These are phyloP conservation scores for Evansstolkia leycettana DNA, from an alignment of 495 filamentous ascomycete species.

Conservation along the genomic window DNA sequence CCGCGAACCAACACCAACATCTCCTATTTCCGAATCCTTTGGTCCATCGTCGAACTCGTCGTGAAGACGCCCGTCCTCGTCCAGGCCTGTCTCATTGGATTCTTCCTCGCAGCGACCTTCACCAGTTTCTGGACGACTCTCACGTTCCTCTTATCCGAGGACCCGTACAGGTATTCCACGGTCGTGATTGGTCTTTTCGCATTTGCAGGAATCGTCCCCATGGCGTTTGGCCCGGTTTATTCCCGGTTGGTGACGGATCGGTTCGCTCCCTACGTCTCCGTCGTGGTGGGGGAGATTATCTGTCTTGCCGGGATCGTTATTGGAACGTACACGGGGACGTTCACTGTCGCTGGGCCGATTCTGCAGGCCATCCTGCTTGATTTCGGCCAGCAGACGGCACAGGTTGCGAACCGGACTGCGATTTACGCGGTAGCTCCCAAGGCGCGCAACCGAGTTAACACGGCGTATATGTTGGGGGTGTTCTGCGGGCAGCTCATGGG, in stretches of 20 bases:
- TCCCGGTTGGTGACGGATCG: constrained; percentile 59
- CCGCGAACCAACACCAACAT: constrained; percentile 53
- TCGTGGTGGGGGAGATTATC: constrained; percentile 46
- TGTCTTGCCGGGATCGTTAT: constrained; percentile 51
- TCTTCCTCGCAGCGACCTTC: constrained; percentile 45
- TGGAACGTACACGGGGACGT: constrained; percentile 55
- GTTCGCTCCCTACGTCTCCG: constrained; percentile 52
- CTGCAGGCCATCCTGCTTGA: constrained; percentile 64
- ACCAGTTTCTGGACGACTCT: constrained; percentile 76
- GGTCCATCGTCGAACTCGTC: constrained; percentile 47
- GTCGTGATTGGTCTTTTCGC: constrained; percentile 67
- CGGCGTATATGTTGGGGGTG: constrained; percentile 64
- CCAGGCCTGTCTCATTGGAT: constrained; percentile 49
- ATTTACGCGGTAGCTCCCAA: constrained; percentile 64
- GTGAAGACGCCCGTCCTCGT: constrained; percentile 53
- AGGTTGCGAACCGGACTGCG: constrained; percentile 60
- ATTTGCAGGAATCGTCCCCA: constrained; percentile 59
- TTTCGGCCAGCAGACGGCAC: constrained; percentile 59
- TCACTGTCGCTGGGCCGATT: constrained; percentile 60
- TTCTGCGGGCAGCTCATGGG: constrained; percentile 71
- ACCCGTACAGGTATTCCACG: constrained; percentile 56
- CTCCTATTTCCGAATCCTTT: constrained; percentile 53
- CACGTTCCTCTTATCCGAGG: constrained; percentile 60
- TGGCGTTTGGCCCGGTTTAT: constrained; percentile 54
- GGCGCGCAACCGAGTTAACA: constrained; percentile 67